Evolutionary conservation across 768 basidiomycete species (phyloP).

Genomic region (Erythrobasidium yunnanense): DNA sequence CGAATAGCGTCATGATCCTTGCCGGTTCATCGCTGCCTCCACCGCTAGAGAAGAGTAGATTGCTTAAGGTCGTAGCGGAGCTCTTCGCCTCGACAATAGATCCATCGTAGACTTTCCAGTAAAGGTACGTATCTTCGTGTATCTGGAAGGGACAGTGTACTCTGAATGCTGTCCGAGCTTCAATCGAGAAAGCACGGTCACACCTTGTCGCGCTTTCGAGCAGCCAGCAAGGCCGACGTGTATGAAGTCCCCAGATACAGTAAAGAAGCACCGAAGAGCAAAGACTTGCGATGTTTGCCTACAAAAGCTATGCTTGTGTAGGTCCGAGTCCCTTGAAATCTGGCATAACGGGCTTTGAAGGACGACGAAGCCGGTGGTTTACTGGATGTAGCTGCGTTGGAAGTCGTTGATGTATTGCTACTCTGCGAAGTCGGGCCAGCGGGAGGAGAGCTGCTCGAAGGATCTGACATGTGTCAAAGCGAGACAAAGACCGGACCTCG

Average conservation of each 20-base stretch:
- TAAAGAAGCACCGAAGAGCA: slow-evolving; percentile 12
- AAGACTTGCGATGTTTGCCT: background rate
- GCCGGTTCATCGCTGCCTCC: slow-evolving; percentile 35
- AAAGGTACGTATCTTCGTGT: slow-evolving; percentile 31
- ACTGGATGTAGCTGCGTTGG: no score
- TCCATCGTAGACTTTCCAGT: slow-evolving; percentile 39
- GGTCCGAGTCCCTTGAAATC: background rate
- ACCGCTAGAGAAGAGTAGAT: slow-evolving; percentile 30
- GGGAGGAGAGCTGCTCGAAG: no score
- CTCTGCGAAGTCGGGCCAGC: no score
- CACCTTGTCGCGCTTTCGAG: slow-evolving; percentile 29
- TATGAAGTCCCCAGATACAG: slow-evolving; percentile 1
- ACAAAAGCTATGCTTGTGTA: slow-evolving; percentile 7
- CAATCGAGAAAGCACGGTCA: no score
- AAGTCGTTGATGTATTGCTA: no score
- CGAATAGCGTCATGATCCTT: slow-evolving; percentile 36
- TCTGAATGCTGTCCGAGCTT: no score
- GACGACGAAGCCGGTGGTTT: no score
- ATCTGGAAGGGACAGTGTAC: no score
- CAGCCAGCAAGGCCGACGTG: slow-evolving; percentile 21
- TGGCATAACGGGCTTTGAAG: slow-evolving; percentile 2
- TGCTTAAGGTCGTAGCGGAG: slow-evolving; percentile 28
- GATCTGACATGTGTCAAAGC: no score
- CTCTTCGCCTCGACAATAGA: slow-evolving; percentile 35
- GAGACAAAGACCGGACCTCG: no score